phyloP scores from a whole-genome alignment of 176 grass and related monocot genomes.

The Carex cristatella region DNA sequence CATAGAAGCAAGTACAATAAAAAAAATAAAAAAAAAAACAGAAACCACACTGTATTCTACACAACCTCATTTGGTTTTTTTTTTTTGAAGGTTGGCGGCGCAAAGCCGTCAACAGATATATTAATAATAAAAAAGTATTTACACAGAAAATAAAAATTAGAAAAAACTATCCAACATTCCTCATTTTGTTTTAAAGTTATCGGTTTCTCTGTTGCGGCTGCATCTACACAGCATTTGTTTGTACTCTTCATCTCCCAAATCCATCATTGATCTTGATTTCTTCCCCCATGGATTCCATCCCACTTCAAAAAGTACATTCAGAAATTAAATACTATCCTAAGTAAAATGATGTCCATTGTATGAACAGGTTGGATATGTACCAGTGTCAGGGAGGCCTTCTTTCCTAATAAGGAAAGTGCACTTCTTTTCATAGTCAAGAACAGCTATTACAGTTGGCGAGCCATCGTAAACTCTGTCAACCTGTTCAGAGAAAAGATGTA shows the following conservation, averaged over 20 bases:
- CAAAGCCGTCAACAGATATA: too few species aligned
- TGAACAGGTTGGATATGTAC: constrained; percentile 26
- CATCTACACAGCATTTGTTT: constrained; percentile 92
- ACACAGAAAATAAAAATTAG: too few species aligned
- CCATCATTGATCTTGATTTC: constrained; percentile 55
- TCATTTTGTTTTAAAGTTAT: constrained; percentile 72
- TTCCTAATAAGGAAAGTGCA: constrained; percentile 70
- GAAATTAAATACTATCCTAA: not conserved
- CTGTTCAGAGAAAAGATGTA: constrained; percentile 27
- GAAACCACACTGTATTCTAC: not conserved
- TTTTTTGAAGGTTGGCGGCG: too few species aligned
- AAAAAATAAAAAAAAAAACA: not conserved
- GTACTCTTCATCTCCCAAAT: constrained; percentile 86
- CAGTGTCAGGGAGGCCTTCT: constrained; percentile 79
- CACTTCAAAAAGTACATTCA: constrained; percentile 29
- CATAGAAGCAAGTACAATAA: not conserved
- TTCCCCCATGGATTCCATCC: constrained; percentile 98
- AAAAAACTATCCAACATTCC: constrained; percentile 29
- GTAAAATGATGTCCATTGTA: not conserved
- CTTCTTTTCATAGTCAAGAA: constrained; percentile 97
- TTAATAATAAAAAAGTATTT: too few species aligned
- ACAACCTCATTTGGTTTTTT: not conserved
- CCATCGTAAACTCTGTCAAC: constrained; percentile 81
- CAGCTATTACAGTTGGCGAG: constrained; percentile 79
- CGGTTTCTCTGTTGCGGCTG: constrained; percentile 48